phyloP scores from a whole-genome alignment of 352 stramenopile genomes.

The Pythium sp. region DNA sequence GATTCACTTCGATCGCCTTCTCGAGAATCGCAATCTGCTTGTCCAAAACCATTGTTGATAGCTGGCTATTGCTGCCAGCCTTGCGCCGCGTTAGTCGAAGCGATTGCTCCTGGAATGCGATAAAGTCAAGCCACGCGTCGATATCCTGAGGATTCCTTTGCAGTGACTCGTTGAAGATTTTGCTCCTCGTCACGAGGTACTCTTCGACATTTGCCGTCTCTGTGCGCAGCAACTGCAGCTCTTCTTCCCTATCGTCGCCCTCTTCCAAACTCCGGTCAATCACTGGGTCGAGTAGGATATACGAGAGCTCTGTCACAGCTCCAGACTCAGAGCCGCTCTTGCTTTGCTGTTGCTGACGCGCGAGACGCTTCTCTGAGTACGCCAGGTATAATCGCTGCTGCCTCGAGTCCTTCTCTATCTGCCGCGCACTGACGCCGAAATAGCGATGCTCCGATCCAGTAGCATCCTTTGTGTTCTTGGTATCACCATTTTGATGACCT shows the following conservation, averaged over 20 bases:
- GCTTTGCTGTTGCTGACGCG: constrained; percentile 12
- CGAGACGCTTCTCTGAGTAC: constrained; percentile 60
- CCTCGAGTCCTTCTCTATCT: constrained; percentile 33
- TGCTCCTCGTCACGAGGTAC: constrained; percentile 54
- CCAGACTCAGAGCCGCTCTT: not conserved
- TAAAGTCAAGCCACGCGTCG: constrained; percentile 61
- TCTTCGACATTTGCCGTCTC: constrained; percentile 68
- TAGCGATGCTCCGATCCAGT: constrained; percentile 30
- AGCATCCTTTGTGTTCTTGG: not conserved
- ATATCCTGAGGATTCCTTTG: constrained; percentile 39
- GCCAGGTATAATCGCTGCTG: constrained; percentile 59
- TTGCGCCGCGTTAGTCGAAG: constrained; percentile 29
- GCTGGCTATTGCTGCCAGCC: constrained; percentile 8
- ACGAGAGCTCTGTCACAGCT: constrained; percentile 35
- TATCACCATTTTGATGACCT: not conserved
- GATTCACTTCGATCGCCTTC: constrained; percentile 52
- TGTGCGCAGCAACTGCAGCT: constrained; percentile 35
- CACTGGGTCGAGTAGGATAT: constrained; percentile 61
- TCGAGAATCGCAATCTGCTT: constrained; percentile 67
- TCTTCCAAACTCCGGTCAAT: constrained; percentile 19
- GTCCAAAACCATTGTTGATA: constrained; percentile 37
- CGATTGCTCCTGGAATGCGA: constrained; percentile 73
- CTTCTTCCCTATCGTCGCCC: not conserved
- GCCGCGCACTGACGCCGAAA: constrained; percentile 45
- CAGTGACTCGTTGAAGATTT: constrained; percentile 40